Evolutionary conservation across 2,329 filamentous ascomycete species (phyloP).

Genomic region (Fusarium liriodendri): DNA sequence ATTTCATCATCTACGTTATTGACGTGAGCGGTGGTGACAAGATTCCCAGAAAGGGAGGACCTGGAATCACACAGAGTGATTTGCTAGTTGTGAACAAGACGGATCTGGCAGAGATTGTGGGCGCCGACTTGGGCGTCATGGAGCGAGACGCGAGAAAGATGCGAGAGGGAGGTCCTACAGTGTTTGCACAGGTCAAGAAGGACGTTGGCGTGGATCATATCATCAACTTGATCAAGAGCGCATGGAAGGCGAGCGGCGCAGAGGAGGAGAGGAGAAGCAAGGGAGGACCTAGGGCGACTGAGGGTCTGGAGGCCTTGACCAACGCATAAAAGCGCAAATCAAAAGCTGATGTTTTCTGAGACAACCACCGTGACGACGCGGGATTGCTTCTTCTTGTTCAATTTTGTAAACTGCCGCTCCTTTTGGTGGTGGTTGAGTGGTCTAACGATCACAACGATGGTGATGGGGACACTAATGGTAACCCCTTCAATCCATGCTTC

Average conservation of each 20-base stretch:
- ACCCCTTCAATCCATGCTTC: conserved; percentile 81
- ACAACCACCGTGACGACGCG: conserved; percentile 77
- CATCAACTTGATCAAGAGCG: conserved; percentile 86
- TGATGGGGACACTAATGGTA: conserved; percentile 82
- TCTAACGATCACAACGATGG: conserved; percentile 80
- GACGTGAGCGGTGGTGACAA: conserved; percentile 97
- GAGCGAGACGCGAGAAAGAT: conserved; percentile 94
- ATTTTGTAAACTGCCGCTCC: conserved; percentile 80
- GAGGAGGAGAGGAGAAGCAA: conserved; percentile 65
- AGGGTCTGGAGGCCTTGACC: conserved; percentile 61
- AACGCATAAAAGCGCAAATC: conserved; percentile 58
- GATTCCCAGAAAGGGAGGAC: conserved; percentile 94
- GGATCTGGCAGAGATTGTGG: conserved; percentile 89
- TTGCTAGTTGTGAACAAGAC: conserved; percentile 97
- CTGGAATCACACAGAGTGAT: conserved; percentile 96
- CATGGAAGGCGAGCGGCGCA: conserved; percentile 92
- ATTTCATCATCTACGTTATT: conserved; percentile 99
- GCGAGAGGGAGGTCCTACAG: conserved; percentile 92
- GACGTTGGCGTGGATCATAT: conserved; percentile 87
- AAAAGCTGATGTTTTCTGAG: conserved; percentile 77
- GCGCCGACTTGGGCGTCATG: conserved; percentile 93
- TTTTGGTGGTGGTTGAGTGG: conserved; percentile 85
- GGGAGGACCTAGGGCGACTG: conserved; percentile 69
- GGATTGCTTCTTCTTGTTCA: conserved; percentile 84
- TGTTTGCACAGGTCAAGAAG: conserved; percentile 98